phyloP scores from a whole-genome alignment of 2,329 filamentous ascomycete genomes.

The Thermothelomyces thermophilus region DNA sequence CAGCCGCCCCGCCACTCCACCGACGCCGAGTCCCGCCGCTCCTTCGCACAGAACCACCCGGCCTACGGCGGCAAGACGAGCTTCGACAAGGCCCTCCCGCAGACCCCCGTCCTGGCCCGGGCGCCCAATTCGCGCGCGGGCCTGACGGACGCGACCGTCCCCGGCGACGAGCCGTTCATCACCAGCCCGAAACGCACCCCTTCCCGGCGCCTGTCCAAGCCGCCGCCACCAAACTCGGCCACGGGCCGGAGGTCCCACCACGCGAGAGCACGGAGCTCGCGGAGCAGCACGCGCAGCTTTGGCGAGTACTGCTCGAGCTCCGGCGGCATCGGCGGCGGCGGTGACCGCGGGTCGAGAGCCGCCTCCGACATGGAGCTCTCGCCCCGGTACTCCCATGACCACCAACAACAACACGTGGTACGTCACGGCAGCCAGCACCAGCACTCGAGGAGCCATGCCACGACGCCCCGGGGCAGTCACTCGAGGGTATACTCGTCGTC shows the following conservation, averaged over 20 bases:
- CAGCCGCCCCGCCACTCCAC: constrained; percentile 28
- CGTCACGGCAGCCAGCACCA: constrained; percentile 2
- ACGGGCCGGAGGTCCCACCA: constrained; percentile 33
- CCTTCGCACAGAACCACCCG: constrained; percentile 14
- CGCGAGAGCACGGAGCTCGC: constrained; percentile 39
- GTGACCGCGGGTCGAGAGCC: constrained; percentile 8
- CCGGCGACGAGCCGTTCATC: constrained; percentile 55
- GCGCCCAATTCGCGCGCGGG: constrained; percentile 58
- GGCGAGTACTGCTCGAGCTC: constrained; percentile 27
- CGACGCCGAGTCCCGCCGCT: constrained; percentile 23
- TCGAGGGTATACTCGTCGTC: constrained; percentile 40
- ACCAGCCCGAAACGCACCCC: constrained; percentile 45
- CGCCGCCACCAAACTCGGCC: constrained; percentile 32
- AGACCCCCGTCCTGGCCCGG: constrained; percentile 47
- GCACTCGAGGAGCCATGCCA: not conserved
- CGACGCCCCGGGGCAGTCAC: constrained; percentile 23
- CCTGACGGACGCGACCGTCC: constrained; percentile 54
- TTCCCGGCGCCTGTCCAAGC: constrained; percentile 49
- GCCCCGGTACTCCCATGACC: constrained; percentile 32
- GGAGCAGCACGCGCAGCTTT: constrained; percentile 40
- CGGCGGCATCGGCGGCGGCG: not conserved
- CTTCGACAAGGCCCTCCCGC: constrained; percentile 36
- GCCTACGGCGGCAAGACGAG: constrained; percentile 23
- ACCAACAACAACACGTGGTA: too few species aligned
- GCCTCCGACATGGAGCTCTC: constrained; percentile 32